A percentile compares a stretch with the other conserved stretches of the same genome.
These are phyloP conservation scores for Casuarina equisetifolia DNA, from an alignment of 306 rosid species.

Conservation along the genomic window DNA sequence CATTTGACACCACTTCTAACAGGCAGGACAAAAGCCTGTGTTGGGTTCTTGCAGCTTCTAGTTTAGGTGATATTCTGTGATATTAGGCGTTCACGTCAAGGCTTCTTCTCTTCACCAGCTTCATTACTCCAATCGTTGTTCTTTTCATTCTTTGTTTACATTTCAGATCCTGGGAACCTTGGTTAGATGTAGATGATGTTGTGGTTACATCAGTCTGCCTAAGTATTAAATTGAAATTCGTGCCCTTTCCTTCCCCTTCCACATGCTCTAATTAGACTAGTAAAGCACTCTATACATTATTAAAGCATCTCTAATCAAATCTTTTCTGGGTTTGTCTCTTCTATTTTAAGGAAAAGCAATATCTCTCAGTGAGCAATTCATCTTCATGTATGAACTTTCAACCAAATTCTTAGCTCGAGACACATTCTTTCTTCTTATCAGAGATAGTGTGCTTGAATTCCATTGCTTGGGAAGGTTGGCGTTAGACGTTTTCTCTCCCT, in stretches of 20 bases:
- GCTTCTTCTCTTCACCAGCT: neutral
- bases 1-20: neutral
- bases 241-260: neutral
- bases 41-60: neutral
- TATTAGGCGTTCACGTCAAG: neutral
- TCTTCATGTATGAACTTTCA: neutral
- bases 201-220: neutral
- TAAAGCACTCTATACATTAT: neutral
- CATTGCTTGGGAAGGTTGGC: neutral
- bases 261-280: neutral
- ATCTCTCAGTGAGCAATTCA: neutral
- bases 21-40: neutral
- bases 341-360: neutral
- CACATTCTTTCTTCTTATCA: neutral
- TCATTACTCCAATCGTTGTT: neutral
- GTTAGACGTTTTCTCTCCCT: neutral
- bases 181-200: neutral
- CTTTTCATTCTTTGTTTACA: neutral
- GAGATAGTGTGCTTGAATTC: neutral
- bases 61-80: neutral
- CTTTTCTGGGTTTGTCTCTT: neutral
- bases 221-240: neutral
- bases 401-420: neutral
- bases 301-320: neutral
- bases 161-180: neutral